Percentiles rank a stretch among this genome's conserved stretches.
Evolutionary conservation across 2,329 filamentous ascomycete species (phyloP).

Genomic region (Paracamarosporium sp.): DNA sequence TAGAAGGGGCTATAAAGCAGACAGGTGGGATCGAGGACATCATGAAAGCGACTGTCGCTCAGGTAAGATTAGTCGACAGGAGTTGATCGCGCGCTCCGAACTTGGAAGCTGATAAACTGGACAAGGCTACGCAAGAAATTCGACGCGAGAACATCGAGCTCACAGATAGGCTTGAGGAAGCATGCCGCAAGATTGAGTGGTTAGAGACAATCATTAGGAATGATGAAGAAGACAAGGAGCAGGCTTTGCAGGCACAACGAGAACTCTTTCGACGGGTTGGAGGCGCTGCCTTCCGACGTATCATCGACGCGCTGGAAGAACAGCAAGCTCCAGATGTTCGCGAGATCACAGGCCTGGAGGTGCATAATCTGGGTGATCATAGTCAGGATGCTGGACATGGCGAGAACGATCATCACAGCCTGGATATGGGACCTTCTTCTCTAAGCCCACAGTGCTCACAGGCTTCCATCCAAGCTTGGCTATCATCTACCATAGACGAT

Average conservation of each 20-base stretch:
- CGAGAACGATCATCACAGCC: background rate
- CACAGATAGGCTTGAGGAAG: background rate
- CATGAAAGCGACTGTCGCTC: background rate
- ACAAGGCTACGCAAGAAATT: background rate
- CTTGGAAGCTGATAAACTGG: background rate
- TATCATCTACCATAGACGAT: too few relatives aligned
- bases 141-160: background rate
- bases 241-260: background rate
- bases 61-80: background rate
- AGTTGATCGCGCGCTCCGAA: too few relatives aligned
- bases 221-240: background rate
- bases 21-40: constrained; percentile 1
- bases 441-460: background rate
- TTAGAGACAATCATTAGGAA: background rate
- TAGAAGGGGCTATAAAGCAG: background rate
- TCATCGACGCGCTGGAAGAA: background rate
- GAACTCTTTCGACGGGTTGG: background rate
- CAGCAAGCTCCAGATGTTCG: background rate
- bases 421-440: background rate
- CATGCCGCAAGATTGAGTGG: background rate
- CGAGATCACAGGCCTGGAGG: background rate
- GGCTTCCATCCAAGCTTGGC: background rate
- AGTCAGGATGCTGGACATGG: background rate
- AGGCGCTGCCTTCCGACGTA: background rate
- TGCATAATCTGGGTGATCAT: background rate